Conservation (phyloP, 1,139 yeast genomes). For the Saccharomycopsis crataegensis region DNA sequence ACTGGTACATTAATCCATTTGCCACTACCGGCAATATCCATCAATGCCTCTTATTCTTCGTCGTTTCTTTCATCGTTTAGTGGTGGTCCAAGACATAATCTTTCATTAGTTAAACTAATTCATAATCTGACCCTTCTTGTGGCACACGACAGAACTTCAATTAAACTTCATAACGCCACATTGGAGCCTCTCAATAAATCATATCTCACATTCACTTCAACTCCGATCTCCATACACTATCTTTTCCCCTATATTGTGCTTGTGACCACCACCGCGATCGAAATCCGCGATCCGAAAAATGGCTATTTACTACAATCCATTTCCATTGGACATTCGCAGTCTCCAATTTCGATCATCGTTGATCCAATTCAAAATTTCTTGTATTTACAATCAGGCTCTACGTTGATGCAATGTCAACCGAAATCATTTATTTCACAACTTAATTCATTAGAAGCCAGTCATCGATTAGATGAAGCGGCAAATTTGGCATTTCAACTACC, state of each 20-base stretch:
- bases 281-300: constrained; percentile 37
- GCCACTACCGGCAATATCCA: constrained; percentile 20
- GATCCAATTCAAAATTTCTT: background rate
- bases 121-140: constrained; percentile 13
- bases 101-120: constrained; percentile 1
- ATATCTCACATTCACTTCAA: constrained; percentile 27
- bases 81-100: constrained; percentile 3
- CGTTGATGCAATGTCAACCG: constrained; percentile 31
- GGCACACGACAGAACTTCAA: constrained; percentile 29
- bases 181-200: constrained; percentile 24
- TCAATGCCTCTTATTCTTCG: constrained; percentile 1
- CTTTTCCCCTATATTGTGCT: constrained; percentile 44
- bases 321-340: constrained; percentile 22
- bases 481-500: constrained; percentile 33
- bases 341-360: background rate
- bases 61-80: constrained; percentile 12
- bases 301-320: constrained; percentile 39
- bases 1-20: constrained; percentile 10
- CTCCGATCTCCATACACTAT: constrained; percentile 31
- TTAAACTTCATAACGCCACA: constrained; percentile 23
- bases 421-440: constrained; percentile 36
- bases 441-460: constrained; percentile 28
- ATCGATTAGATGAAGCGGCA: constrained; percentile 35
- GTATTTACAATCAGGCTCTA: background rate
- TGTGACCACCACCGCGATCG: constrained; percentile 35